phyloP scores from a whole-genome alignment of 306 rosid genomes.

The Begonia fuchsioides region DNA sequence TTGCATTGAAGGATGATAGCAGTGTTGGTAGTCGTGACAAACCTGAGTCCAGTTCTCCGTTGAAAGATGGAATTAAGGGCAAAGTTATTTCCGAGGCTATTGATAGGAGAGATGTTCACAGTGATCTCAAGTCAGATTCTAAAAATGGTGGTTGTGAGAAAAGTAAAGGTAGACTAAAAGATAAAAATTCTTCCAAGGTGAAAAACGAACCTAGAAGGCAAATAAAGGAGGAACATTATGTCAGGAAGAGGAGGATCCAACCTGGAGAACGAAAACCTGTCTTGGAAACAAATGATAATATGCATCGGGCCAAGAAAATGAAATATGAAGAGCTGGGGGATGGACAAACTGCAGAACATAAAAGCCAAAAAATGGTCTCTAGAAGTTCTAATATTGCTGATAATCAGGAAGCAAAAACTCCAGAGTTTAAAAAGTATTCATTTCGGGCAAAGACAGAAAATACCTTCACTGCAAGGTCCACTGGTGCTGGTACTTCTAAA shows the following conservation, averaged over 20 bases:
- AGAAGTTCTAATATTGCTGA: constrained; percentile 30
- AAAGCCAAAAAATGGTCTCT: constrained; percentile 25
- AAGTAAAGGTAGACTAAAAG: constrained; percentile 24
- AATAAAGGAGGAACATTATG: constrained; percentile 21
- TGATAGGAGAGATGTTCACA: constrained; percentile 19
- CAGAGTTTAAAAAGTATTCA: constrained; percentile 32
- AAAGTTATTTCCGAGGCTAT: constrained; percentile 24
- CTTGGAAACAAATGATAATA: constrained; percentile 29
- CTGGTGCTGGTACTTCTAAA: constrained; percentile 19
- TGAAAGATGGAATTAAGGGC: constrained; percentile 33
- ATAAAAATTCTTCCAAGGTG: constrained; percentile 23
- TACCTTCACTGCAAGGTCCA: constrained; percentile 19
- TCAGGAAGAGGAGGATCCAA: constrained; percentile 36
- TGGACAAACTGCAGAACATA: constrained; percentile 21
- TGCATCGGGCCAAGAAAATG: constrained; percentile 45
- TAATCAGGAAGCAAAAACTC: constrained; percentile 27
- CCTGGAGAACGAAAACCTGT: constrained; percentile 25
- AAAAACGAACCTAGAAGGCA: constrained; percentile 6
- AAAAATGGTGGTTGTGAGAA: constrained; percentile 31
- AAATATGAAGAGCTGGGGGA: constrained; percentile 38
- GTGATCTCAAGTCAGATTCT: constrained; percentile 23
- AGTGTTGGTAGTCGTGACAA: constrained; percentile 18
- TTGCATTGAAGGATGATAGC: constrained; percentile 23
- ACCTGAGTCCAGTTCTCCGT: constrained; percentile 26
- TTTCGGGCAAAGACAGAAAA: constrained; percentile 45